Conservation (phyloP, 225 moss, liverwort and hornwort species). For the Sphagnum contortum region DNA sequence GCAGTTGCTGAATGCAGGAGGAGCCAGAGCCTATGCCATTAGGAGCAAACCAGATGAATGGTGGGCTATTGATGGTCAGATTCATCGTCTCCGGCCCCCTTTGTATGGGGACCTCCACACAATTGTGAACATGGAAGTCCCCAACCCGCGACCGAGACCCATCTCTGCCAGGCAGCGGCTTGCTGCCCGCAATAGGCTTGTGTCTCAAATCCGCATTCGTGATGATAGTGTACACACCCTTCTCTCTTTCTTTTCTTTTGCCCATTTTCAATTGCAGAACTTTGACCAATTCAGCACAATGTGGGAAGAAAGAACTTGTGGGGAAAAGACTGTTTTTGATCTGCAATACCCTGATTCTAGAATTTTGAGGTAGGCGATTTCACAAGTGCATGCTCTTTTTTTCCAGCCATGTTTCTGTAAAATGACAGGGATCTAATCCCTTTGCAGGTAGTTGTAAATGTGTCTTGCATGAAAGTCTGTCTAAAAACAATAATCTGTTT, state of each 20-base stretch:
- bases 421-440: no score
- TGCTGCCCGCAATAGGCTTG: constrained; percentile 22
- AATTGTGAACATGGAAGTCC: constrained; percentile 47
- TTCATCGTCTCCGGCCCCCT: constrained; percentile 44
- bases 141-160: constrained; percentile 53
- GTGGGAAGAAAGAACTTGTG: no score
- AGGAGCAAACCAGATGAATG: constrained; percentile 54
- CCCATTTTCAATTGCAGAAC: no score
- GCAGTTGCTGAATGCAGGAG: constrained; percentile 3
- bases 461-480: no score
- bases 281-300: no score
- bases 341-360: no score
- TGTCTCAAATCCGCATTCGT: constrained; percentile 36
- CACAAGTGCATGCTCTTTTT: no score
- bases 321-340: no score
- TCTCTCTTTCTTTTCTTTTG: not conserved
- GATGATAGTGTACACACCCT: constrained; percentile 24
- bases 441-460: no score
- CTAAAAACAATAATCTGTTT: no score
- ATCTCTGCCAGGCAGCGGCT: constrained; percentile 30
- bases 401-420: no score
- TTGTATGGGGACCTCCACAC: constrained; percentile 29
- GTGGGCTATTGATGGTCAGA: constrained; percentile 83
- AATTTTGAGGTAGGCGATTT: no score
- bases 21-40: constrained; percentile 13